Conservation (phyloP, 306 rosid genomes). For the Prunus fruticosa region DNA sequence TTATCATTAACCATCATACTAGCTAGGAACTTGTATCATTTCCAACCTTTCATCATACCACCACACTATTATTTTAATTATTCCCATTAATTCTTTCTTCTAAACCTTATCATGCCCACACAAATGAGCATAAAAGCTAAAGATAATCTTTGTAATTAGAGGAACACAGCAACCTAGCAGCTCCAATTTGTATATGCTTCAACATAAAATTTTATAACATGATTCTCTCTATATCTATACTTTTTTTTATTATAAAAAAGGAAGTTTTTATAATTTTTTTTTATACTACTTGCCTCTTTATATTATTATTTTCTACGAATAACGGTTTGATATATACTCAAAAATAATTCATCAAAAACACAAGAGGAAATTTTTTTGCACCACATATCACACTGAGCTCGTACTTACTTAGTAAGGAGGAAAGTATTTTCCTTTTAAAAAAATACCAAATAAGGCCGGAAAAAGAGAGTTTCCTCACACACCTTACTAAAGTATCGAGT, state of each 20-base stretch:
- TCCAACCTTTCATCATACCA: constrained; percentile 21
- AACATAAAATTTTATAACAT: neutral
- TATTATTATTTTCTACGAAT: fast-evolving
- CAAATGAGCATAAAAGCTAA: neutral
- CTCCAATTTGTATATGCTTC: neutral
- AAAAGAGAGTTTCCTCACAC: too few relatives aligned
- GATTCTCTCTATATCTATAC: neutral
- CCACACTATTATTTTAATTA: constrained; percentile 16
- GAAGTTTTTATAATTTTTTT: neutral
- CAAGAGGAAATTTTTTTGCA: too few relatives aligned
- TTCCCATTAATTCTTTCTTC: neutral
- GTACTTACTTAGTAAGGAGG: too few relatives aligned
- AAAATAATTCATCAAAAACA: too few relatives aligned
- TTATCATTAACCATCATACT: constrained; percentile 32
- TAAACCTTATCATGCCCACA: constrained; percentile 3
- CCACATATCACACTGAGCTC: fast-evolving
- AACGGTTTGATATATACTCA: too few relatives aligned
- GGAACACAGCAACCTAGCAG: neutral
- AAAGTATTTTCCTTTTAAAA: too few relatives aligned
- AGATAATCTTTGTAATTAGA: constrained; percentile 16
- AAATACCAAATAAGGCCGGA: too few relatives aligned
- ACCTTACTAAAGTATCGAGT: too few relatives aligned
- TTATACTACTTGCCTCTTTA: too few relatives aligned
- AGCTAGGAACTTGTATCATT: constrained; percentile 25
- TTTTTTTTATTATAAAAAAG: neutral